A percentile compares a stretch with the other conserved stretches of the same genome.
These are phyloP conservation scores for Zangia roseola DNA, from an alignment of 768 basidiomycete genomes.

Conservation along the genomic window DNA sequence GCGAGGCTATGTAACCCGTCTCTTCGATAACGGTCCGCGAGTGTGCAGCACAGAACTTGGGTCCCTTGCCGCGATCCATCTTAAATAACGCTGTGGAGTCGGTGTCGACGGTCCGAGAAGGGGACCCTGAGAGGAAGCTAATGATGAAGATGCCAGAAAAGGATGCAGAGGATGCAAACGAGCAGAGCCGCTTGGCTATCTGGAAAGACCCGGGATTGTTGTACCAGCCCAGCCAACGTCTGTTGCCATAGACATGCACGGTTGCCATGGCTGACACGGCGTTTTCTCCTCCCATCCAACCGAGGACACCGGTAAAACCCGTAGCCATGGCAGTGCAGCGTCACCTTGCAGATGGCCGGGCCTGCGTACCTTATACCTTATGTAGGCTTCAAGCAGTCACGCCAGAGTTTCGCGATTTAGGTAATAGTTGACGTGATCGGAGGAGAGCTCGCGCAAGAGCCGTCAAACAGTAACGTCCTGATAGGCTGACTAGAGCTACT, in stretches of 20 bases:
- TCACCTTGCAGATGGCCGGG: no score
- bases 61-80: conserved; percentile 28
- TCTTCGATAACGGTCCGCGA: conserved; percentile 49
- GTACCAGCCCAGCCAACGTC: conserved; percentile 34
- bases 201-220: conserved; percentile 34
- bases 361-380: no score
- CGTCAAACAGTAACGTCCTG: no score
- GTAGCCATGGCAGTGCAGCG: no score
- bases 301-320: conserved; percentile 25
- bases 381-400: no score
- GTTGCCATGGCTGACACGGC: conserved; percentile 30
- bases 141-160: neutral
- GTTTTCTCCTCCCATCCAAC: conserved; percentile 32
- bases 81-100: conserved; percentile 24
- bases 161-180: conserved; percentile 14
- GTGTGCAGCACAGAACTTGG: conserved; percentile 73
- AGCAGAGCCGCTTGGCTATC: conserved; percentile 20
- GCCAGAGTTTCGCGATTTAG: no score
- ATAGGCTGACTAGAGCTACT: no score
- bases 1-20: conserved; percentile 57
- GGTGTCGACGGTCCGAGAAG: conserved; percentile 9
- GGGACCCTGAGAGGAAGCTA: neutral
- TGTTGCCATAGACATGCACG: conserved; percentile 26
- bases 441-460: no score
- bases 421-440: no score